phyloP scores from a whole-genome alignment of 208 protist genomes.

The Trypanosoma caninum region DNA sequence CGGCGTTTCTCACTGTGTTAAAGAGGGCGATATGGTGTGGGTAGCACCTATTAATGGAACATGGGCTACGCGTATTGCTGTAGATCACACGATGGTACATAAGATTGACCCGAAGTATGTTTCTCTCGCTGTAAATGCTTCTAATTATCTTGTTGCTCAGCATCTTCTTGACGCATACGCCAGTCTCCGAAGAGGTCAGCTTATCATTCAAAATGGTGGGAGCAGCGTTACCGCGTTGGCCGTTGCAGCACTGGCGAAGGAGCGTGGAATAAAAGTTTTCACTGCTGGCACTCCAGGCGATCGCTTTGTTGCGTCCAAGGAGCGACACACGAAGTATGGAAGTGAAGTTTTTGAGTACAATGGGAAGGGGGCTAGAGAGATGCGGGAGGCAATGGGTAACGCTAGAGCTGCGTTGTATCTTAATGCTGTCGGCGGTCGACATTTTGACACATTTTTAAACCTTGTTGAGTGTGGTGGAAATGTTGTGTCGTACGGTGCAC shows the following conservation, averaged over 20 bases:
- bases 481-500: constrained; percentile 76
- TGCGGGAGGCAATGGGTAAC: constrained; percentile 37
- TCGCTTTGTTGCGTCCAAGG: constrained; percentile 53
- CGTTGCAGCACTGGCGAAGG: constrained; percentile 51
- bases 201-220: constrained; percentile 76
- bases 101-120: constrained; percentile 50
- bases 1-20: constrained; percentile 27
- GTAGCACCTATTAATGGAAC: constrained; percentile 60
- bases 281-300: constrained; percentile 61
- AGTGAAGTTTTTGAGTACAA: constrained; percentile 70
- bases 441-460: constrained; percentile 67
- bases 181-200: constrained; percentile 39
- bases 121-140: constrained; percentile 58
- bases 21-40: constrained; percentile 78
- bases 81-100: constrained; percentile 36
- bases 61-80: constrained; percentile 57
- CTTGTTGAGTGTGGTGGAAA: constrained; percentile 42
- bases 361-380: constrained; percentile 40
- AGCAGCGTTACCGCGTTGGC: constrained; percentile 69
- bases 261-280: constrained; percentile 41
- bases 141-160: constrained; percentile 62
- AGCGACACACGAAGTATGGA: constrained; percentile 48
- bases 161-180: constrained; percentile 63
- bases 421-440: constrained; percentile 69
- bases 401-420: constrained; percentile 45